Percentiles rank a stretch among this genome's conserved stretches.
Conservation (phyloP, 768 basidiomycete species). For the Psilocybe sp. region DNA sequence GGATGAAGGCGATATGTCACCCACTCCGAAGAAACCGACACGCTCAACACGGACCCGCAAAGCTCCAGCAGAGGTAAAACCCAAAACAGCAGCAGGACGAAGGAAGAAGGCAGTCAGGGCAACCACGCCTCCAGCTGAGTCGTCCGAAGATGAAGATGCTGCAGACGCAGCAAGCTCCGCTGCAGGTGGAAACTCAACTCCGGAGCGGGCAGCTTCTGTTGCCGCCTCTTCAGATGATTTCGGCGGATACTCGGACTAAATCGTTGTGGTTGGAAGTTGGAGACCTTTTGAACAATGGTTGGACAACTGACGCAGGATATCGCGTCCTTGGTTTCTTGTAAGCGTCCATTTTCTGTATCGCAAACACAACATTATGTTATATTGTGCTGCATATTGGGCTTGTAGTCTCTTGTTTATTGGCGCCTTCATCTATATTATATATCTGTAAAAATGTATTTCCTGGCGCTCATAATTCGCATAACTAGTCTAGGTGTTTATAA, state of each 20-base stretch:
- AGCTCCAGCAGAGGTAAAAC: constrained; percentile 1
- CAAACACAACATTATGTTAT: too few relatives aligned
- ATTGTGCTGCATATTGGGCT: too few relatives aligned
- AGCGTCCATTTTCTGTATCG: too few relatives aligned
- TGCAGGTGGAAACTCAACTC: constrained; percentile 7
- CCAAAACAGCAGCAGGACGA: not conserved
- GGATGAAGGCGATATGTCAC: constrained; percentile 9
- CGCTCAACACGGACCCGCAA: constrained; percentile 11
- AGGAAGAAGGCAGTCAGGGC: not conserved
- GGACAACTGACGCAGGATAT: too few relatives aligned
- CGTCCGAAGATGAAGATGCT: constrained; percentile 8
- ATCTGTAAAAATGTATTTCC: too few relatives aligned
- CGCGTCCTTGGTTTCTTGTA: too few relatives aligned
- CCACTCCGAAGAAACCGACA: constrained; percentile 14
- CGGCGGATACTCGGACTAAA: constrained; percentile 20
- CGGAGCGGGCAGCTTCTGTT: not conserved
- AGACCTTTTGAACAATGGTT: too few relatives aligned
- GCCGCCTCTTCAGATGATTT: constrained; percentile 22
- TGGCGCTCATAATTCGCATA: too few relatives aligned
- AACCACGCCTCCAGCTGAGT: not conserved
- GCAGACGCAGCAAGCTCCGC: constrained; percentile 18
- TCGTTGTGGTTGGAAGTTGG: too few relatives aligned
- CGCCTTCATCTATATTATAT: too few relatives aligned
- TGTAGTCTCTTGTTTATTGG: too few relatives aligned
- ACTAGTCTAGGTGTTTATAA: too few relatives aligned